Conservation (phyloP, 176 grass and related monocot species). For the Phoenix roebelenii region DNA sequence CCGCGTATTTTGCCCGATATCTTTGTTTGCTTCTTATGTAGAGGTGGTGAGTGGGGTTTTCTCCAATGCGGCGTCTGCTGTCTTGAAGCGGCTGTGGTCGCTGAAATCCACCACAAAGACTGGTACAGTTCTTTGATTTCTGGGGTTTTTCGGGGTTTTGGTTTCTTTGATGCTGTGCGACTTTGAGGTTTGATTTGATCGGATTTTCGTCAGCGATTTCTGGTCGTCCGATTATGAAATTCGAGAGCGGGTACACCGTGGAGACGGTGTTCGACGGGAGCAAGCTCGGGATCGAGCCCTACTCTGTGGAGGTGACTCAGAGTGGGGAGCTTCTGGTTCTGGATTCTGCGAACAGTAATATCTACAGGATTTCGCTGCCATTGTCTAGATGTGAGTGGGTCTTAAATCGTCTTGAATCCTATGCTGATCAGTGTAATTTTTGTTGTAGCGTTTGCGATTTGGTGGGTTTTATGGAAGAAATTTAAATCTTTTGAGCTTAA, state of each 20-base stretch:
- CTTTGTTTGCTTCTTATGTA: slow-evolving; percentile 12
- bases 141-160: slow-evolving; percentile 10
- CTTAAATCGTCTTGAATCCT: slow-evolving; percentile 5
- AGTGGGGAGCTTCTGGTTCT: slow-evolving; percentile 73
- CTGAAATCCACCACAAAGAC: slow-evolving; percentile 64
- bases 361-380: slow-evolving; percentile 72
- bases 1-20: neutral
- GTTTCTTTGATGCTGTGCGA: neutral
- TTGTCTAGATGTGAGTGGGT: slow-evolving; percentile 67
- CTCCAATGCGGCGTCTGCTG: slow-evolving; percentile 47
- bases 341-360: slow-evolving; percentile 97
- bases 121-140: slow-evolving; percentile 34
- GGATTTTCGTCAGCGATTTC: slow-evolving; percentile 23
- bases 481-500: no score
- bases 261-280: slow-evolving; percentile 97
- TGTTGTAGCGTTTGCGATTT: slow-evolving; percentile 7
- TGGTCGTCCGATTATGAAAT: slow-evolving; percentile 63
- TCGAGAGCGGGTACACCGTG: slow-evolving; percentile 85
- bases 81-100: slow-evolving; percentile 70
- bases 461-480: neutral
- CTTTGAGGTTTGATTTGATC: neutral
- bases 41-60: slow-evolving; percentile 52
- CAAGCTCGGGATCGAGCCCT: slow-evolving; percentile 91
- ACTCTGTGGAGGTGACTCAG: slow-evolving; percentile 67
- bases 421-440: neutral